phyloP scores from a whole-genome alignment of 2,329 filamentous ascomycete genomes.

The Penicillium crustosum region DNA sequence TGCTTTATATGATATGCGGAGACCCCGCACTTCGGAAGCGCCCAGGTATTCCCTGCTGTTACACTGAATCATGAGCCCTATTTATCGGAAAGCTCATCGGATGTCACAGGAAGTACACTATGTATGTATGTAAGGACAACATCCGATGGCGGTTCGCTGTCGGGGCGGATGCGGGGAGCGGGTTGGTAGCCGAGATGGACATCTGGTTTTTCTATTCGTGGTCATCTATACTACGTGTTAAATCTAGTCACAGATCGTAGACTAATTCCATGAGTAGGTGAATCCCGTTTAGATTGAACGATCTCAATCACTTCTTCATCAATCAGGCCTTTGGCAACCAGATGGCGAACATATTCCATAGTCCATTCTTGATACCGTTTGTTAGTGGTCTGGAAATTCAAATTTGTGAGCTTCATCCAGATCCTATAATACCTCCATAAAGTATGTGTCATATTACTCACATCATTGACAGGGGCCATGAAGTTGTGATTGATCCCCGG shows the following conservation, averaged over 20 bases:
- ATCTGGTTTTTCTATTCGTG: neutral
- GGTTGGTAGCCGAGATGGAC: neutral
- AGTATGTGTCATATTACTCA: slow-evolving; percentile 10
- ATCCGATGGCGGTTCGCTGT: slow-evolving; percentile 4
- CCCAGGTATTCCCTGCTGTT: neutral
- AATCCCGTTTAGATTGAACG: slow-evolving; percentile 33
- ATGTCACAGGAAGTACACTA: neutral
- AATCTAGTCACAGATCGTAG: slow-evolving; percentile 13
- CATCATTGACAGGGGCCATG: slow-evolving; percentile 37
- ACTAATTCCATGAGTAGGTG: slow-evolving; percentile 31
- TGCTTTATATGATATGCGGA: slow-evolving; percentile 3
- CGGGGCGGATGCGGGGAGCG: slow-evolving; percentile 9
- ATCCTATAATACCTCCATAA: neutral
- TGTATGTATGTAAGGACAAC: neutral
- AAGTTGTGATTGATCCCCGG: slow-evolving; percentile 37
- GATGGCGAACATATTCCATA: slow-evolving; percentile 31
- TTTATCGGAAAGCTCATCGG: neutral
- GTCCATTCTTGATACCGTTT: slow-evolving; percentile 38
- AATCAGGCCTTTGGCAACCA: slow-evolving; percentile 26
- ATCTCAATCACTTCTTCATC: slow-evolving; percentile 24
- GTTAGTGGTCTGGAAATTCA: slow-evolving; percentile 28
- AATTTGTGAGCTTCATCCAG: neutral
- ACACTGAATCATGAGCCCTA: neutral
- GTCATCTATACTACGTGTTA: neutral
- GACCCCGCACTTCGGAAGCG: slow-evolving; percentile 15